Evolutionary conservation across 2,329 filamentous ascomycete species (phyloP).

Genomic region (Ophiocordyceps camponoti-rufipedis): DNA sequence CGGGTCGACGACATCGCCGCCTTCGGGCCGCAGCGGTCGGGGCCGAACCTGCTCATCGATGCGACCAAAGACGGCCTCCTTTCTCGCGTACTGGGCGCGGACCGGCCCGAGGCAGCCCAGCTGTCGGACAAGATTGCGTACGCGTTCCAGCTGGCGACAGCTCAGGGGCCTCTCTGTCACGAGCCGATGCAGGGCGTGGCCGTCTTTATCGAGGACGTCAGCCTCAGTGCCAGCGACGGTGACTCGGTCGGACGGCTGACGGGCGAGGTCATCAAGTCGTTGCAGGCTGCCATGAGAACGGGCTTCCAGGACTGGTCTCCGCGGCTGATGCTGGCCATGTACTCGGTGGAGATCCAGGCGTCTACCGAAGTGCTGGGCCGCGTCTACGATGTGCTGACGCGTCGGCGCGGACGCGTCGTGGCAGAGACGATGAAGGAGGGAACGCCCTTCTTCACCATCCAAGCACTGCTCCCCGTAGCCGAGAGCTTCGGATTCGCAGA

Average conservation of each 20-base stretch:
- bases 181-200: slow-evolving; percentile 89
- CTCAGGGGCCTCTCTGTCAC: slow-evolving; percentile 76
- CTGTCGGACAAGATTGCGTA: slow-evolving; percentile 83
- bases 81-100: slow-evolving; percentile 44
- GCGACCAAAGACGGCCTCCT: slow-evolving; percentile 54
- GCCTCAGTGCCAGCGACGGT: slow-evolving; percentile 36
- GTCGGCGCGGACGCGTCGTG: slow-evolving; percentile 74
- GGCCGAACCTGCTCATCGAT: slow-evolving; percentile 82
- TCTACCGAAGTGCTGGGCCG: slow-evolving; percentile 87
- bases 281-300: slow-evolving; percentile 64
- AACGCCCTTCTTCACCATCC: slow-evolving; percentile 90
- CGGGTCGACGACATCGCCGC: slow-evolving; percentile 67
- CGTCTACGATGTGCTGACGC: slow-evolving; percentile 95
- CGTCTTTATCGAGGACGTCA: slow-evolving; percentile 70
- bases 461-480: slow-evolving; percentile 72
- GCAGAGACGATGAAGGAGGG: slow-evolving; percentile 88
- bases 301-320: slow-evolving; percentile 94
- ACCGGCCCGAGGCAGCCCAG: slow-evolving; percentile 41
- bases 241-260: slow-evolving; percentile 66
- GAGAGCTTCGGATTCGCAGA: slow-evolving; percentile 93
- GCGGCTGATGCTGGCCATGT: slow-evolving; percentile 92
- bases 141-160: slow-evolving; percentile 82
- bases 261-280: slow-evolving; percentile 80
- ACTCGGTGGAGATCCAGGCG: slow-evolving; percentile 92
- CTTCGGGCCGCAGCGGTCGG: slow-evolving; percentile 71